Base-by-base conservation (phyloP, 257 asterid species). In the Plectranthus barbatus region DNA sequence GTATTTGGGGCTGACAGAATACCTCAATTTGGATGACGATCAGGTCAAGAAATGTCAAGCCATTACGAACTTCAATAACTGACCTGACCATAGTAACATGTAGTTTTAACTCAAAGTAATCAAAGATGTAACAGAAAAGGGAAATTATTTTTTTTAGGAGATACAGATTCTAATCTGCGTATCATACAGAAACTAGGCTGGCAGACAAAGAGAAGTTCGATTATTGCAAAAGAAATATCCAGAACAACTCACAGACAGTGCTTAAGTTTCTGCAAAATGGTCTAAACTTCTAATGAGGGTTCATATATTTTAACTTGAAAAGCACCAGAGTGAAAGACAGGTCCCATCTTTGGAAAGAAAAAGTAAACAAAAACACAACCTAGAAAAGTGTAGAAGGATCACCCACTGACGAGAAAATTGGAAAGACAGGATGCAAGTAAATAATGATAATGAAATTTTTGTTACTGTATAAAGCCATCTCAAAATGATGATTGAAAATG, bases 11-110 rank as follows among this genome's bases (percentile, higher is more conserved):
- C 58, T 46, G 6, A 23, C 34, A 37, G 15, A 18, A 46, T 87
- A 93, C 99, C 97, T 93, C 99, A 68, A 93, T 93, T 74, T 93
- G 99, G 75, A 78, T 76, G 74, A 93, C 99, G 64, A 93, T 93
- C 49, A 93, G 81, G 80, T 93, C 99, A 45, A 93, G 94, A 85
- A 93, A 93, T 24, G 99, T 93, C 90, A 87, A 77, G 53, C 97
- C 96, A 69, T 83, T 79, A 64, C 96, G 97, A 78, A 93, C 99
- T 90, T 93, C 99, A 65, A 93, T 93, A 72, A 93, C 97, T 54
- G 99, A 93, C 83, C 99, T 93, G 69, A 81, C 37, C 57, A 68
- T 20, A 50, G 54, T 65, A 40, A 55, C 46, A 72, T 26, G 54
- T 1, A 65, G 55, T 26, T 60, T 34, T 29, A 52, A 62, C 63